Percentiles rank a stretch among this genome's conserved stretches.
Evolutionary conservation across 2,329 filamentous ascomycete genomes (phyloP).

Genomic region (Furcasterigmium furcatum): DNA sequence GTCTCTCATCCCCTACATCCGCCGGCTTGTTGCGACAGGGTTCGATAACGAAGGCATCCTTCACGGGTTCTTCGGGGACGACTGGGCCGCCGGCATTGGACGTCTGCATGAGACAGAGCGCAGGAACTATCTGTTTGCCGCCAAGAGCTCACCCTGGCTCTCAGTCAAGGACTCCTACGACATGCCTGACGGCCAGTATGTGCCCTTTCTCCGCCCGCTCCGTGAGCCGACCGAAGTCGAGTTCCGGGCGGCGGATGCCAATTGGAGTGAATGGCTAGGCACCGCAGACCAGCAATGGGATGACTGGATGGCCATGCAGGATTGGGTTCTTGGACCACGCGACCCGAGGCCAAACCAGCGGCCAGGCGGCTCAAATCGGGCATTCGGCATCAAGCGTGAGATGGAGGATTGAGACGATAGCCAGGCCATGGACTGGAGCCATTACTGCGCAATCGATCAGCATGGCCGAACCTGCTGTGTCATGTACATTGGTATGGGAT

Average conservation of each 20-base stretch:
- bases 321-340: conserved; percentile 94
- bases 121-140: conserved; percentile 91
- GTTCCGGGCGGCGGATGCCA: conserved; percentile 76
- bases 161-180: conserved; percentile 90
- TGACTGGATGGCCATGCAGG: conserved; percentile 93
- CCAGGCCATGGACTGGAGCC: too few relatives aligned
- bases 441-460: too few relatives aligned
- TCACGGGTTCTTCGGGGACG: conserved; percentile 94
- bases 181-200: conserved; percentile 74
- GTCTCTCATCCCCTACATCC: conserved; percentile 76
- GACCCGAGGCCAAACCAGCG: conserved; percentile 41
- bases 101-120: conserved; percentile 84
- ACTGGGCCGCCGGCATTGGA: conserved; percentile 79
- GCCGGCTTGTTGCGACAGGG: conserved; percentile 85
- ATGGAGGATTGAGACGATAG: not conserved
- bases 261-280: conserved; percentile 85
- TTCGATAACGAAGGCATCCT: conserved; percentile 86
- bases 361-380: not conserved
- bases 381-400: not conserved
- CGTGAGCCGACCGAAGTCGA: conserved; percentile 73
- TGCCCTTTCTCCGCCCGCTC: conserved; percentile 86
- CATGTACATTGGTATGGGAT: too few relatives aligned
- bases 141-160: conserved; percentile 88
- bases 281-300: conserved; percentile 83
- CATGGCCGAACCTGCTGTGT: too few relatives aligned